Conservation (phyloP, 1,284 basidiomycete species). For the Taiwanofungus camphoratus region DNA sequence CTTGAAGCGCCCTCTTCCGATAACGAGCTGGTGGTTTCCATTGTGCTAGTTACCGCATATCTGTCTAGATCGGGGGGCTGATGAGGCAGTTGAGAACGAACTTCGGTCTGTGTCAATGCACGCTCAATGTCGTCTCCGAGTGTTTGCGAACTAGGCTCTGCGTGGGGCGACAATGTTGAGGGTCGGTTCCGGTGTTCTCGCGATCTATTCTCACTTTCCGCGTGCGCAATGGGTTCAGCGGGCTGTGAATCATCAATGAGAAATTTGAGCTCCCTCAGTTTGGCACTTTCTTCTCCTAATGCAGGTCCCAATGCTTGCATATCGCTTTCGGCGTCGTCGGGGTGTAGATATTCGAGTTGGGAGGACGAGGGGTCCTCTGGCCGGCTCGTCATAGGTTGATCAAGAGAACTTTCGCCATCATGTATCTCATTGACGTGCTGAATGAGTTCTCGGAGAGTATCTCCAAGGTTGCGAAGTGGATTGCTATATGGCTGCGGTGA, state of each 20-base stretch:
- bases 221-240: constrained; percentile 24
- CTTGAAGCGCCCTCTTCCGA: constrained; percentile 25
- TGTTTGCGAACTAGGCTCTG: constrained; percentile 29
- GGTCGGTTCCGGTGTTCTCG: constrained; percentile 21
- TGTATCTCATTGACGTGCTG: constrained; percentile 85
- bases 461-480: constrained; percentile 80
- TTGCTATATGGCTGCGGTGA: constrained; percentile 41
- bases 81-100: constrained; percentile 17
- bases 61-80: constrained; percentile 8
- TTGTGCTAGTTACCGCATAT: constrained; percentile 2
- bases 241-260: constrained; percentile 51
- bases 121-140: constrained; percentile 38
- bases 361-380: constrained; percentile 35
- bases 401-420: constrained; percentile 37
- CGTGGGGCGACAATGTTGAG: constrained; percentile 18
- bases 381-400: constrained; percentile 20
- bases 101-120: constrained; percentile 38
- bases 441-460: constrained; percentile 80
- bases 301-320: constrained; percentile 91
- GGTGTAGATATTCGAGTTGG: constrained; percentile 81
- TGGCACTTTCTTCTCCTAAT: constrained; percentile 77
- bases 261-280: constrained; percentile 76
- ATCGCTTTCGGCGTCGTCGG: constrained; percentile 66
- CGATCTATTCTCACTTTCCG: constrained; percentile 11
- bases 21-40: constrained; percentile 31